These are phyloP conservation scores for Hypoxylon sp. DNA, from an alignment of 2,329 filamentous ascomycete genomes.

Conservation along the genomic window DNA sequence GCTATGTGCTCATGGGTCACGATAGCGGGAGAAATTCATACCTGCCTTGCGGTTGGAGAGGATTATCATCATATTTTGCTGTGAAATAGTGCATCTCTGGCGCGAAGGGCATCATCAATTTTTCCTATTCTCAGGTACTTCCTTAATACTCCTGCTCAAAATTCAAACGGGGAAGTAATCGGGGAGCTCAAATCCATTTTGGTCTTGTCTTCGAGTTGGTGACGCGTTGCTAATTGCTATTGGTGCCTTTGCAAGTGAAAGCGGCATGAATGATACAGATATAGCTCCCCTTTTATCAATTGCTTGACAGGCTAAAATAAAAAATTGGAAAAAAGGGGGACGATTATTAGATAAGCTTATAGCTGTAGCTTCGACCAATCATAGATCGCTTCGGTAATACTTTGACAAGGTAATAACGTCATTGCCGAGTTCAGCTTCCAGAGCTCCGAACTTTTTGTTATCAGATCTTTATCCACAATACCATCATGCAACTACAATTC, in stretches of 20 bases:
- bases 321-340: conserved; percentile 26
- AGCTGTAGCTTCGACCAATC: conserved; percentile 38
- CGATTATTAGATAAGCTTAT: conserved; percentile 33
- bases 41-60: conserved; percentile 39
- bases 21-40: conserved; percentile 47
- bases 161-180: conserved; percentile 12
- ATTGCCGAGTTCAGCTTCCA: conserved; percentile 44
- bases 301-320: conserved; percentile 16
- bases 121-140: conserved; percentile 26
- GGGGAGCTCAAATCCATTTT: conserved; percentile 19
- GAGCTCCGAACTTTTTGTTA: conserved; percentile 40
- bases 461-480: conserved; percentile 20
- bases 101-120: conserved; percentile 41
- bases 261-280: not conserved
- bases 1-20: conserved; percentile 50
- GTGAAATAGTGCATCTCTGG: conserved; percentile 46
- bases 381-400: conserved; percentile 30
- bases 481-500: conserved; percentile 24
- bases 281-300: conserved; percentile 14
- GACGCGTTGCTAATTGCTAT: not conserved
- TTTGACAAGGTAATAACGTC: conserved; percentile 40
- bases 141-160: conserved; percentile 21
- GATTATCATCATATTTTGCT: conserved; percentile 40
- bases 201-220: conserved; percentile 5
- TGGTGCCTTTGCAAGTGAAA: not conserved